Base-by-base conservation (phyloP, 306 rosid genomes). In the Trichosanthes truncata region DNA sequence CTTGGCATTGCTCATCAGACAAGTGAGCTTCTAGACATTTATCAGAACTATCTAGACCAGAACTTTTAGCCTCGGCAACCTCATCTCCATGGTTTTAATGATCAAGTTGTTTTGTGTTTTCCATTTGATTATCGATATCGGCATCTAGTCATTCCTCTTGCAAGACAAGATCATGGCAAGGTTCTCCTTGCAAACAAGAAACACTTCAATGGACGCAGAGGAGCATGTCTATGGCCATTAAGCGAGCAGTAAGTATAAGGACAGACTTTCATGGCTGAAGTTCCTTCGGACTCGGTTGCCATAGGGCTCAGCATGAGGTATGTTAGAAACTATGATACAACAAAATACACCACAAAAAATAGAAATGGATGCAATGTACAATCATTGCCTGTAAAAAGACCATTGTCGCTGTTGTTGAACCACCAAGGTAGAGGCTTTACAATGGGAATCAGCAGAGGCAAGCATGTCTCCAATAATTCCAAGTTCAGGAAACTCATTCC, bases 181-280 rank as follows among this genome's bases (percentile, higher is more conserved):
- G 89, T 92, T 48, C 97, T 88, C 79, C 89, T 90, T 2, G 93
- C 84, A 0, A 96, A 87, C 85, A 95, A 51, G 89, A 95, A 93
- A 82, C 85, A 77, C 93, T 93, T 95, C 84, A 95, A 81, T 17
- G 97, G 90, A 33, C 93, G 91, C 89, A 89, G 53, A 77, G 90
- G 79, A 74, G 84, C 80, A 71, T 79, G 82, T 66, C 82, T 33
- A 81, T 88, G 99, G 26, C 97, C 97, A 83, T 95, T 95, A 15
- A 95, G 97, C 76, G 97, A 95, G 75, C 99, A 95, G 82, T 93
- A 93, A 1, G 86, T 87, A 29, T 95, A 95, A 4, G 97, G 91
- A 84, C 99, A 95, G 66, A 95, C 97, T 88, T 89, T 91, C 90
- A 77, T 85, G 62, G 52, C 79, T 53, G 99, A 93, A 75, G 88